These are phyloP conservation scores for Sporothrix euskadiensis DNA, from an alignment of 2,329 filamentous ascomycete genomes.

Conservation along the genomic window DNA sequence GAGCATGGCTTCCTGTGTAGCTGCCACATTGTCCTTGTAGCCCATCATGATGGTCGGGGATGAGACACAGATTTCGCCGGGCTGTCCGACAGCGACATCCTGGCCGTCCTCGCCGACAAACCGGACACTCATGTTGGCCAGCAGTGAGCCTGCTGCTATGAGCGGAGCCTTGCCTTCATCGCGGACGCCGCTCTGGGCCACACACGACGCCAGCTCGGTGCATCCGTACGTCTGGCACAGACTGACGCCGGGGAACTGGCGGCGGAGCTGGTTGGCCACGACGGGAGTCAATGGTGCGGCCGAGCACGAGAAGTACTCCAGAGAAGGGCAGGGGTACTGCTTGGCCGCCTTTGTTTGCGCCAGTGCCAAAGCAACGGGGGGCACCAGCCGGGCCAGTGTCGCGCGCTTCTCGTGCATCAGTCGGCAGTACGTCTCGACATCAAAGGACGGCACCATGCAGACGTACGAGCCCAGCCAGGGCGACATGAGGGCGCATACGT, in stretches of 20 bases:
- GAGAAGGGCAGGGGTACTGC: background rate
- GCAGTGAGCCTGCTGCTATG: background rate
- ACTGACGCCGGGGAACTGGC: background rate
- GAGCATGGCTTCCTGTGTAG: background rate
- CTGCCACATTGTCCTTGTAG: background rate
- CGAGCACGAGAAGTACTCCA: background rate
- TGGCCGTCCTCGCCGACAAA: background rate
- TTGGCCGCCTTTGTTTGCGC: background rate
- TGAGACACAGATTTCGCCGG: background rate
- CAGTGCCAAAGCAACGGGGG: background rate
- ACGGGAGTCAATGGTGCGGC: background rate
- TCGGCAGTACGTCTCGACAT: background rate
- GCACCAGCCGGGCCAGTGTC: background rate
- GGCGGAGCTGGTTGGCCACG: background rate
- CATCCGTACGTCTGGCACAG: background rate
- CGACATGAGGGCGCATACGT: background rate
- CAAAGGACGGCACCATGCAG: conserved; percentile 6
- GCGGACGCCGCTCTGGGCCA: background rate
- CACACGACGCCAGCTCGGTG: background rate
- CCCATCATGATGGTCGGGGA: conserved; percentile 4
- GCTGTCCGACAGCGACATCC: background rate
- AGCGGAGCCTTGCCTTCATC: background rate
- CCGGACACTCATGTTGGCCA: background rate
- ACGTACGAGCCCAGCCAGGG: background rate
- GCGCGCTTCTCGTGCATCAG: background rate